Conservation (phyloP, 768 basidiomycete genomes). For the Leucocoprinus birnbaumii region DNA sequence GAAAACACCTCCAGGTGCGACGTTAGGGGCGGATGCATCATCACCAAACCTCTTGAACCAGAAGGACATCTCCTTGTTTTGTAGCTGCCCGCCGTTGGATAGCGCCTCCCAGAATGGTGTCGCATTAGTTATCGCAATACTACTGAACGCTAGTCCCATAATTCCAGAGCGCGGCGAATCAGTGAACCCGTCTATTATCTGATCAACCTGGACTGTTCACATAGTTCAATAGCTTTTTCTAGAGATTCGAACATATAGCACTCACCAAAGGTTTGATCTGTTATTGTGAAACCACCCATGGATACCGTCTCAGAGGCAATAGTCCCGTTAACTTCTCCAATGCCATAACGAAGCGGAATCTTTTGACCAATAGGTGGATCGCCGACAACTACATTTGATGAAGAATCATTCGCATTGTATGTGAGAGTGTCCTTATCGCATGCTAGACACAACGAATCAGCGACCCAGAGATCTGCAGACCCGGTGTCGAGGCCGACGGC, state of each 20-base stretch:
- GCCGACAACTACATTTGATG: constrained; percentile 15
- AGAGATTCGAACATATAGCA: constrained; percentile 15
- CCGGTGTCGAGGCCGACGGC: constrained; percentile 89
- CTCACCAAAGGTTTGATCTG: constrained; percentile 52
- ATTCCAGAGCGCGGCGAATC: constrained; percentile 59
- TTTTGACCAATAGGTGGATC: constrained; percentile 3
- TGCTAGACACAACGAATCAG: constrained; percentile 40
- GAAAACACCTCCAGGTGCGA: constrained; percentile 63
- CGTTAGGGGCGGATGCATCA: constrained; percentile 20
- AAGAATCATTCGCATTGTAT: constrained; percentile 35
- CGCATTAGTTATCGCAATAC: constrained; percentile 52
- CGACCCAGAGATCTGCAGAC: constrained; percentile 89
- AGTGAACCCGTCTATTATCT: constrained; percentile 45
- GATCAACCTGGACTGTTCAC: constrained; percentile 56
- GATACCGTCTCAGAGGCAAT: constrained; percentile 57
- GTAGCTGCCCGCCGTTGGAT: constrained; percentile 34
- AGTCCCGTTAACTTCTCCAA: constrained; percentile 60
- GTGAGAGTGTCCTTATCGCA: constrained; percentile 40
- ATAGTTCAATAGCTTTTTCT: too few relatives aligned
- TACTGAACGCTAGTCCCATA: constrained; percentile 69
- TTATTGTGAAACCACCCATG: constrained; percentile 62
- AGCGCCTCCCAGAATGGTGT: constrained; percentile 70
- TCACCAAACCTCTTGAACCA: constrained; percentile 54
- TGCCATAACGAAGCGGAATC: constrained; percentile 60
- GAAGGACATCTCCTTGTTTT: constrained; percentile 58